Conservation (phyloP, 768 basidiomycete genomes). For the Hericium erinaceus region DNA sequence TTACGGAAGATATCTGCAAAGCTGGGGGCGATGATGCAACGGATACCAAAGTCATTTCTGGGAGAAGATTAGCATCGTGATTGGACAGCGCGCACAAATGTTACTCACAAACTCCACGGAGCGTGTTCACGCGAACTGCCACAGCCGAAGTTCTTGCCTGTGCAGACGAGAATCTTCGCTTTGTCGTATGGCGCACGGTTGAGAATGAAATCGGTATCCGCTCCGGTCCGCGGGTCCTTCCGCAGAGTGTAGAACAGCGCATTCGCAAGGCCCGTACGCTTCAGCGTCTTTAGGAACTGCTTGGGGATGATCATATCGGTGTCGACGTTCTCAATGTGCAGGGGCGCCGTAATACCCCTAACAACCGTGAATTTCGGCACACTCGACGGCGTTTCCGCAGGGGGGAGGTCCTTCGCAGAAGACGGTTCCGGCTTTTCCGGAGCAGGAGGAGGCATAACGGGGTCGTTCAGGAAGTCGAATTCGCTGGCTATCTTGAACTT, state of each 20-base stretch:
- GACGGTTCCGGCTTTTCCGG: conserved; percentile 20
- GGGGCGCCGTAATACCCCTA: conserved; percentile 44
- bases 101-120: conserved; percentile 40
- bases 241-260: conserved; percentile 49
- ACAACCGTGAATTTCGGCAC: conserved; percentile 38
- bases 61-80: neutral
- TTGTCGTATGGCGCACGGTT: conserved; percentile 48
- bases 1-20: conserved; percentile 58
- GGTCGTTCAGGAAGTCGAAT: conserved; percentile 71
- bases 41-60: conserved; percentile 55
- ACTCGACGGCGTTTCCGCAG: conserved; percentile 20
- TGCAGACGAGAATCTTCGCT: conserved; percentile 46
- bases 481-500: conserved; percentile 64
- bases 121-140: conserved; percentile 58
- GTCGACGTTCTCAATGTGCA: conserved; percentile 48
- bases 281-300: conserved; percentile 58
- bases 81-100: neutral
- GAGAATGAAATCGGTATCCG: conserved; percentile 50
- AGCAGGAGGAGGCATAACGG: conserved; percentile 30
- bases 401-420: conserved; percentile 16
- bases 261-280: conserved; percentile 51
- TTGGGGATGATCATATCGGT: conserved; percentile 64
- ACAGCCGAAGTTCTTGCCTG: conserved; percentile 55
- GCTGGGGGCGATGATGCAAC: conserved; percentile 49
- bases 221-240: conserved; percentile 39